A percentile compares a stretch with the other conserved stretches of the same genome.
phyloP scores from a whole-genome alignment of 306 rosid species.

The Vicia faba region DNA sequence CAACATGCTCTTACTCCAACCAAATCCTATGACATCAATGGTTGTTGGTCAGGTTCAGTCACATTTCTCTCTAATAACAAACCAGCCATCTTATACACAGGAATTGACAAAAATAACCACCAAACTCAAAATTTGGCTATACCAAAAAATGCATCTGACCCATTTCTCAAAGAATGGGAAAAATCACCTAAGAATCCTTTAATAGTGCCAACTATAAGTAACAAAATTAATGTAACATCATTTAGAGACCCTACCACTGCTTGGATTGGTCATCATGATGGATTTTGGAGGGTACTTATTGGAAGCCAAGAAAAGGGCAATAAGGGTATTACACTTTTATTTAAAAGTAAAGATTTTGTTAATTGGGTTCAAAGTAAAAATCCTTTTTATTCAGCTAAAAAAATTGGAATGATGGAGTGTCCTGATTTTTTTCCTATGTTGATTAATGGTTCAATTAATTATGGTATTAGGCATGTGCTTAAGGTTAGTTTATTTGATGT shows the following conservation, averaged over 20 bases:
- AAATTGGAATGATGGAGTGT: slow-evolving; percentile 54
- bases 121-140: slow-evolving; percentile 42
- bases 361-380: slow-evolving; percentile 43
- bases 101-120: slow-evolving; percentile 15
- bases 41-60: slow-evolving; percentile 47
- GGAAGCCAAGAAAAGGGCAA: slow-evolving; percentile 41
- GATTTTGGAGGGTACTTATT: slow-evolving; percentile 49
- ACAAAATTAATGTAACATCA: slow-evolving; percentile 34
- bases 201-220: slow-evolving; percentile 6
- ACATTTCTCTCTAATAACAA: slow-evolving; percentile 25
- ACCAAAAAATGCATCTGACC: slow-evolving; percentile 43
- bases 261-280: slow-evolving; percentile 44
- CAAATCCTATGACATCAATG: slow-evolving; percentile 36
- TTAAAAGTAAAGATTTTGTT: slow-evolving; percentile 48
- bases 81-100: slow-evolving; percentile 41
- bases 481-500: slow-evolving; percentile 46
- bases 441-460: slow-evolving; percentile 14
- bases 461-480: slow-evolving; percentile 49
- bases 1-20: slow-evolving; percentile 33
- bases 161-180: slow-evolving; percentile 45
- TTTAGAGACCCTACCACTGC: slow-evolving; percentile 51
- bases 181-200: slow-evolving; percentile 41
- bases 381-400: slow-evolving; percentile 42
- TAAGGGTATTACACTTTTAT: slow-evolving; percentile 44
- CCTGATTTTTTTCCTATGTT: slow-evolving; percentile 57